Evolutionary conservation across 2,329 filamentous ascomycete genomes (phyloP).

Genomic region (Nigrograna mackinnonii): DNA sequence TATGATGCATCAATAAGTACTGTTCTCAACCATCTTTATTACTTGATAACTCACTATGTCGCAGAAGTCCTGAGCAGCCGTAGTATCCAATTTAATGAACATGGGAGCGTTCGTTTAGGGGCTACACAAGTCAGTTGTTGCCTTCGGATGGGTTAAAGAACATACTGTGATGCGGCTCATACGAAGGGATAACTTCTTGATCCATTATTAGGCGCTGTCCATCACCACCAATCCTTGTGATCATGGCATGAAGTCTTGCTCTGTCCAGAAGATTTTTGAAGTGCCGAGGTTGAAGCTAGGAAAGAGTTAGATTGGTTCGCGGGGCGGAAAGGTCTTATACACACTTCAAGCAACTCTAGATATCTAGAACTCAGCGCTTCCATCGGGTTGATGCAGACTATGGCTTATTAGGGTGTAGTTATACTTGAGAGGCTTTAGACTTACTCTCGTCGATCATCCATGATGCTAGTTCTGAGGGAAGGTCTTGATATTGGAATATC

Average conservation of each 20-base stretch:
- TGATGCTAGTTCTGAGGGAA: conserved; percentile 42
- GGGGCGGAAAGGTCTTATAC: neutral
- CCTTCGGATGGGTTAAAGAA: no score
- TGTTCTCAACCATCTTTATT: neutral
- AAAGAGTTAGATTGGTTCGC: neutral
- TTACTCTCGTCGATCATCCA: conserved; percentile 49
- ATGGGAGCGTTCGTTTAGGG: conserved; percentile 17
- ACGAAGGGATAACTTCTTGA: conserved; percentile 6
- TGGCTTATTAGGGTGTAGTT: no score
- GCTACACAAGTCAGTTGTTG: conserved; percentile 5
- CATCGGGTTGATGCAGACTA: conserved; percentile 32
- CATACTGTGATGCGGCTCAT: conserved; percentile 12
- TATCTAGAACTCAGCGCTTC: conserved; percentile 42
- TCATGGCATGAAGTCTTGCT: conserved; percentile 53
- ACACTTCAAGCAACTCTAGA: conserved; percentile 31
- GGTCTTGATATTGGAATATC: conserved; percentile 37
- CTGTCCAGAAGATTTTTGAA: conserved; percentile 44
- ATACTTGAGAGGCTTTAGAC: no score
- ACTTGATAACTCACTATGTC: conserved; percentile 21
- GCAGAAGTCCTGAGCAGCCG: conserved; percentile 26
- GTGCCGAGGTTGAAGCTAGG: conserved; percentile 19
- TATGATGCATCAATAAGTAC: conserved; percentile 7
- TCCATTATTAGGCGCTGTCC: conserved; percentile 2
- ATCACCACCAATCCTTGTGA: conserved; percentile 62
- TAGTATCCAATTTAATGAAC: conserved; percentile 23